phyloP scores from a whole-genome alignment of 31 red algal species.

The Odonthalia washingtoniensis region DNA sequence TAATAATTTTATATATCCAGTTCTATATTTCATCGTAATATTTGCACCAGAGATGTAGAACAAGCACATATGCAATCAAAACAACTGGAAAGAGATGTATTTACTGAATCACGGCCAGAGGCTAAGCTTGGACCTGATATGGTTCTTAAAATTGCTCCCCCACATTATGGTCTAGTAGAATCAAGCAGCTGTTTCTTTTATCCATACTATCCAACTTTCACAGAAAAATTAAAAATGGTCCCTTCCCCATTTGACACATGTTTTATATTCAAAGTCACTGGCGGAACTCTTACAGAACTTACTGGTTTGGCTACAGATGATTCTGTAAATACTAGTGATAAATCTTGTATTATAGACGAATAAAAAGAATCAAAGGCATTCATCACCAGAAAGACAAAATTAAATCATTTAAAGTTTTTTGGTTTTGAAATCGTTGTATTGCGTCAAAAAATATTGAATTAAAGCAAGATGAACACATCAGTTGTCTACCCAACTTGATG shows the following conservation, averaged over 20 bases:
- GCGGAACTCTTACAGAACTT: not conserved
- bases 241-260: not conserved
- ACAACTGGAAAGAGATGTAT: not conserved
- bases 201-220: slow-evolving; percentile 7
- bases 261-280: slow-evolving; percentile 20
- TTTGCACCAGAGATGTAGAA: slow-evolving; percentile 3
- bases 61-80: slow-evolving; percentile 10
- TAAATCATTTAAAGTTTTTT: not conserved
- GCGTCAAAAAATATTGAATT: not conserved
- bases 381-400: not conserved
- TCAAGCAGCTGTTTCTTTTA: not conserved
- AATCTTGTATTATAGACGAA: not conserved
- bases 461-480: not conserved
- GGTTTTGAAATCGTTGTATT: not conserved
- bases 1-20: not conserved
- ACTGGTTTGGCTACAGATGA: slow-evolving; percentile 13
- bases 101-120: not conserved
- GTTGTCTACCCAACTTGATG: not conserved
- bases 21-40: not conserved
- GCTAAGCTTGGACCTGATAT: not conserved
- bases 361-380: not conserved
- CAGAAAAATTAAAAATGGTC: slow-evolving; percentile 10
- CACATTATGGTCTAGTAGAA: slow-evolving; percentile 14
- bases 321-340: not conserved
- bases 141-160: not conserved